Evolutionary conservation across 2,329 filamentous ascomycete species (phyloP), one percentile per base, ranked within the genome.

Genomic region (Chaetomiaceae sp.): DNA sequence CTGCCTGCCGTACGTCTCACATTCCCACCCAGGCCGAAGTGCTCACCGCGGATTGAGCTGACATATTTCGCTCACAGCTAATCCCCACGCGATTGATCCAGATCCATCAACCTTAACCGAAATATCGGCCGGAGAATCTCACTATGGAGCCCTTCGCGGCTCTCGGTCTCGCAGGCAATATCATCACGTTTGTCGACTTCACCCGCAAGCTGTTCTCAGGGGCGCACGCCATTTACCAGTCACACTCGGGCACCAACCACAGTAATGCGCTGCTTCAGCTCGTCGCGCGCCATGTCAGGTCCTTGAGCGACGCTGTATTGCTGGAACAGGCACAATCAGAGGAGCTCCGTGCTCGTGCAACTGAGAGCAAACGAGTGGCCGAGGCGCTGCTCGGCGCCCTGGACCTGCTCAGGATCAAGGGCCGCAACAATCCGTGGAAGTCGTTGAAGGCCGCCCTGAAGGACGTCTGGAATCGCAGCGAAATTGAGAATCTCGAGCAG

Each of bases 1-100:
- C 37, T 11, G 0, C 51, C 51, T 42, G 31, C 43, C 6, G 54
- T 53, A 20, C 37, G 54, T 49, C n/a, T n/a, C n/a, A n/a, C 17
- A n/a, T n/a, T n/a, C n/a, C n/a, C n/a, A n/a, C n/a, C n/a, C n/a
- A n/a, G n/a, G n/a, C n/a, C n/a, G n/a, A n/a, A n/a, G n/a, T n/a
- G n/a, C n/a, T n/a, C n/a, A n/a, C n/a, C n/a, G n/a, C n/a, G n/a
- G n/a, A n/a, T n/a, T n/a, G n/a, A n/a, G n/a, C n/a, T n/a, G n/a
- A n/a, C n/a, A n/a, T n/a, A n/a, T n/a, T n/a, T n/a, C n/a, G n/a
- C n/a, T n/a, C n/a, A n/a, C n/a, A n/a, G n/a, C n/a, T n/a, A n/a
- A n/a, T n/a, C n/a, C n/a, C n/a, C n/a, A n/a, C n/a, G n/a, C n/a
- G n/a, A n/a, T n/a, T n/a, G n/a, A n/a, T n/a, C n/a, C n/a, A n/a